These are phyloP conservation scores for Zoysia japonica DNA, from an alignment of 176 grass and related monocot genomes.

Conservation along the genomic window DNA sequence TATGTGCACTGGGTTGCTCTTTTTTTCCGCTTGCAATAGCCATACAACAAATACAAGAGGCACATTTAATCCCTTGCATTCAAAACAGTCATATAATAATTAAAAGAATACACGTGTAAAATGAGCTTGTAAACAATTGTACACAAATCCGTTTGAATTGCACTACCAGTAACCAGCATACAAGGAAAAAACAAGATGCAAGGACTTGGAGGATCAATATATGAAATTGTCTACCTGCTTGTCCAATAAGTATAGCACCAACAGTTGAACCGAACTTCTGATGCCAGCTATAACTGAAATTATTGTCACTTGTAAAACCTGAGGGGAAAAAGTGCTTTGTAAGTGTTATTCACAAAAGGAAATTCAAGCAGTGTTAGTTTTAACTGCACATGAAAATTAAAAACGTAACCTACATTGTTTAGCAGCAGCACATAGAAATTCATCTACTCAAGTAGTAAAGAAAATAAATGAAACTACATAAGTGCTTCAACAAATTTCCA, in stretches of 20 bases:
- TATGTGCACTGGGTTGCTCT: no score
- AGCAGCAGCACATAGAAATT: not conserved
- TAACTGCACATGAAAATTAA: not conserved
- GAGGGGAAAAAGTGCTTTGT: not conserved
- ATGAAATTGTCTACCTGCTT: slow-evolving; percentile 41
- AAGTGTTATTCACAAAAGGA: not conserved
- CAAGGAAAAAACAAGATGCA: not conserved
- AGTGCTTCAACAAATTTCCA: slow-evolving; percentile 3
- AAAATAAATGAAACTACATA: not conserved
- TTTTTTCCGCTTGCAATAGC: no score
- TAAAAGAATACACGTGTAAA: not conserved
- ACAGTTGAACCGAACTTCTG: slow-evolving; percentile 28
- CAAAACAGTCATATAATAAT: not conserved
- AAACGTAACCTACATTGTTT: not conserved
- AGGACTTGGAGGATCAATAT: not conserved
- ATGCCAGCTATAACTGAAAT: slow-evolving; percentile 28
- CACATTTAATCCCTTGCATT: no score
- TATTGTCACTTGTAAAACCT: slow-evolving; percentile 31
- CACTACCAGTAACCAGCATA: not conserved
- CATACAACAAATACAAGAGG: no score
- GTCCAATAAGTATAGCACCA: slow-evolving; percentile 52
- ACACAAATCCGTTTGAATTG: slow-evolving; percentile 4
- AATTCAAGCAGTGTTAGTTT: slow-evolving; percentile 2
- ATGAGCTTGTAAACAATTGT: not conserved
- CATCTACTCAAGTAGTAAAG: not conserved